Evolutionary conservation across 768 basidiomycete species (phyloP), one percentile per base, ranked within the genome.

Genomic region (Mycena latifolia): DNA sequence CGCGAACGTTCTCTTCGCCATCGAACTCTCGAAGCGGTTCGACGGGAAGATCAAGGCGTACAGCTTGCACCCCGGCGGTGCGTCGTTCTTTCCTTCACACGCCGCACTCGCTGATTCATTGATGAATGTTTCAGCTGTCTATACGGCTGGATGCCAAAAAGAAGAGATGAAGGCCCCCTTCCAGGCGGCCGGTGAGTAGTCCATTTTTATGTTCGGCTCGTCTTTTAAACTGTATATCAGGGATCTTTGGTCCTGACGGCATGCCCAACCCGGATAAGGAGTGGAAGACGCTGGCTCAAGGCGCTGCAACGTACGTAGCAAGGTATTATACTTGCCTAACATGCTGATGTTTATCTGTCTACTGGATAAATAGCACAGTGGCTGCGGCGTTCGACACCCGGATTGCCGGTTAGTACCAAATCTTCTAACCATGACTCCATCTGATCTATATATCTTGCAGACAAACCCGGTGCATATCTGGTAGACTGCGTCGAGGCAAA

Each of bases 1-100:
- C 17, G 66, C 66, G 33, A 68, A 68, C 24, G 39, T 68, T 33
- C 55, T 68, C 31, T 51, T 46, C 3, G 66, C 61, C 0, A 60
- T 60, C n/a, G 63, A 65, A 17, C 33, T 65, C 20, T 65, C 55
- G 0, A 57, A 58, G 51, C 37, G 63, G 2, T 45, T 50, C 7
- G 33, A 37, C 14, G 63, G 56, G 7, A 22, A 45, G 20, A 58
- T 65, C 17, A 64, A 64, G 17, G 63, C 20, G 3, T 64, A 64
- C 20, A 64, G 55, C 47, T 5, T 64, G 22, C 55, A 64, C 22
- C 63, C 63, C 2, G 63, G 63, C 5, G 17, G 55, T 64, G 14
- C 18, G 55, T 43, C 15, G 15, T 33, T 18, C 18, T 43, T n/a
- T n/a, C 41, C 20, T 11, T 1, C n/a, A 5, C 22, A 41, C 35